Percentiles rank a stretch among this genome's conserved stretches.
Conservation (phyloP, 192 early-diverging fungal species). For the Backusella psychrophila region DNA sequence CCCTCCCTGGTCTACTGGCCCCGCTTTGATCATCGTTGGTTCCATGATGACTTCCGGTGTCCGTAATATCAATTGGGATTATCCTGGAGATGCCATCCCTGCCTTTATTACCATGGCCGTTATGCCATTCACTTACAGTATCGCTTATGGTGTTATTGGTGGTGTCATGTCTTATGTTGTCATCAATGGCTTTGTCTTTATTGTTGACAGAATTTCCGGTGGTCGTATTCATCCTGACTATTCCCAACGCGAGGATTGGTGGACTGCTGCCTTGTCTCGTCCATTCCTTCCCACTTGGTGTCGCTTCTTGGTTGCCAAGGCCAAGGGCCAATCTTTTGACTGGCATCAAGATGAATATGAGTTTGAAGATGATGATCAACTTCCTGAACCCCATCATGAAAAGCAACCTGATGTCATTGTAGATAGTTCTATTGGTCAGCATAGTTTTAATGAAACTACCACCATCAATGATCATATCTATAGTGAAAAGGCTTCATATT, state of each 20-base stretch:
- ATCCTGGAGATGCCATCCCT: slow-evolving; percentile 44
- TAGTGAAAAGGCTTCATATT: background rate
- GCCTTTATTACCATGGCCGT: slow-evolving; percentile 76
- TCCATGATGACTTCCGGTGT: slow-evolving; percentile 76
- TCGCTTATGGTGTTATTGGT: slow-evolving; percentile 78
- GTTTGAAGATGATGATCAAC: slow-evolving; percentile 18
- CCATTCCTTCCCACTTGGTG: slow-evolving; percentile 30
- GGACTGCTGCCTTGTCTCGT: slow-evolving; percentile 23
- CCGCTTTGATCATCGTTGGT: slow-evolving; percentile 77
- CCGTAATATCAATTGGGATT: slow-evolving; percentile 71
- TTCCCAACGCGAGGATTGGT: slow-evolving; percentile 32
- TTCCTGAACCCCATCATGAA: background rate
- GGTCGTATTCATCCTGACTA: slow-evolving; percentile 51
- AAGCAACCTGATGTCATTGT: background rate
- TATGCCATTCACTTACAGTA: slow-evolving; percentile 80
- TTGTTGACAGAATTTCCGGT: slow-evolving; percentile 54
- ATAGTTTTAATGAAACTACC: slow-evolving; percentile 3
- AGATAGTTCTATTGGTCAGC: background rate
- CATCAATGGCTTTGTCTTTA: slow-evolving; percentile 61
- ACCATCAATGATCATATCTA: background rate
- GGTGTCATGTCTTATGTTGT: slow-evolving; percentile 68
- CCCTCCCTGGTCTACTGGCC: slow-evolving; percentile 44
- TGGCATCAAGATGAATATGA: slow-evolving; percentile 24
- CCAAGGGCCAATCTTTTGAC: slow-evolving; percentile 21
- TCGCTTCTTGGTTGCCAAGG: slow-evolving; percentile 26